Evolutionary conservation across 352 stramenopile species (phyloP).

Genomic region (Pythium monospermum): DNA sequence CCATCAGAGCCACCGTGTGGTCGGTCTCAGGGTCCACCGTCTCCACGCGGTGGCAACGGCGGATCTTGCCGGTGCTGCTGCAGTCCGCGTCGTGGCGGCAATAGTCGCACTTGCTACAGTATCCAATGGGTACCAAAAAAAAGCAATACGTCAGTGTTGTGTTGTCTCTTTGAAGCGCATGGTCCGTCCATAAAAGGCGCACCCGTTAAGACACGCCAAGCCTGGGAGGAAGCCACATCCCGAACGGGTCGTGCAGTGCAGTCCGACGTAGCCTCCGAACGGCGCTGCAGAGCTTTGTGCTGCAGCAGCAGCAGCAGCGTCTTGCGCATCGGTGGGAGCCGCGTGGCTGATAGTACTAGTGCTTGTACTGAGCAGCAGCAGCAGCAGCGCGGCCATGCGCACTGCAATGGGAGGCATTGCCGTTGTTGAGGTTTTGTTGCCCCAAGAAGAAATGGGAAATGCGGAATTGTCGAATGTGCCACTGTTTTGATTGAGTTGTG

Average conservation of each 20-base stretch:
- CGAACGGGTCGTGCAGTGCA: slow-evolving; percentile 35
- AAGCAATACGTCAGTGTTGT: not conserved
- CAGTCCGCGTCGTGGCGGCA: slow-evolving; percentile 61
- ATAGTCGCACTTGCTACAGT: slow-evolving; percentile 70
- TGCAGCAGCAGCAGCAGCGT: too few species aligned
- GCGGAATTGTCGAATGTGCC: too few species aligned
- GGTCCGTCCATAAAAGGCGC: slow-evolving; percentile 3
- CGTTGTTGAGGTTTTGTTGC: not conserved
- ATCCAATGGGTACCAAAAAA: too few species aligned
- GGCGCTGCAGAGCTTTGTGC: too few species aligned
- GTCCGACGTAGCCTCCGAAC: too few species aligned
- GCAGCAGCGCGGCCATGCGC: not conserved
- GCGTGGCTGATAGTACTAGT: not conserved
- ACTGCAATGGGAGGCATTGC: not conserved
- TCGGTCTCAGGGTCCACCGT: slow-evolving; percentile 29
- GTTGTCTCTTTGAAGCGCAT: not conserved
- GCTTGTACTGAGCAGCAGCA: not conserved
- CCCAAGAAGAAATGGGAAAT: not conserved
- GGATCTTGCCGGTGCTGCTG: slow-evolving; percentile 36
- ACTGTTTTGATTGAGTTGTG: too few species aligned
- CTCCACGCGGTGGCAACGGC: slow-evolving; percentile 50
- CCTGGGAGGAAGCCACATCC: slow-evolving; percentile 78
- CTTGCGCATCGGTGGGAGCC: not conserved
- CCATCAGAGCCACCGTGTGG: slow-evolving; percentile 28
- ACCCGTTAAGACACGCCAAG: slow-evolving; percentile 64